Evolutionary conservation across 2,329 filamentous ascomycete genomes (phyloP), one percentile per base, ranked within the genome.

Genomic region (Aspergillus fructus): DNA sequence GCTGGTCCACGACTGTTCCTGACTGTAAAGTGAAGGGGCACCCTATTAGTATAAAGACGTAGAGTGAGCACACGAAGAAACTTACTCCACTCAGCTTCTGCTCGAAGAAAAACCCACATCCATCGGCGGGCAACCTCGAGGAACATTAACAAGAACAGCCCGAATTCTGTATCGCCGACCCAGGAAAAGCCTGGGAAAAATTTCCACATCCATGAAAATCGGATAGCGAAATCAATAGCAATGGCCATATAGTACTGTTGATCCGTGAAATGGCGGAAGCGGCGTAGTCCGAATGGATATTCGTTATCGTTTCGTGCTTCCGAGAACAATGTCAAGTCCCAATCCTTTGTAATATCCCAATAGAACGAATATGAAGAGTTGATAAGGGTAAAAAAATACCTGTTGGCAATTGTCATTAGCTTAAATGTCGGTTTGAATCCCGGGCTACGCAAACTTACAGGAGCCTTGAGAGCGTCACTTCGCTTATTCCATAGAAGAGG

Each of bases 311-410:
- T 80, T 61, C 88, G 84, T 60, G 78, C 72, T 2, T 80, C 72
- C 3, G 88, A 85, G 69, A 97, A 90, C 13, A 97, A 81, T 0
- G 89, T 90, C 61, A 99, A 81, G 70, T 97, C 94, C 94, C 94
- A 99, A 79, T 99, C 94, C 78, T 93, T 94, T 55, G 91, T 83
- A 30, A 97, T 87, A 68, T 99, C 94, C 94, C 94, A 99, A 81
- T 94, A 99, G 79, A 97, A 97, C n/a, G 89, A 92, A 77, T 96
- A 99, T 45, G 89, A 80, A 13, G 91, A 96, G 74, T 99, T 97
- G 66, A 94, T 70, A 34, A 91, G 78, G 30, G 91, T 89, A 43
- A 89, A 89, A 37, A 83, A 75, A 30, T 96, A 78, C 87, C 91
- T 94, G 48, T 12, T 11, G 19, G n/a, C 19, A 21, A 46, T 40